Base-by-base conservation (phyloP, 2,329 filamentous ascomycete species). In the Colletotrichum euphorbiae region DNA sequence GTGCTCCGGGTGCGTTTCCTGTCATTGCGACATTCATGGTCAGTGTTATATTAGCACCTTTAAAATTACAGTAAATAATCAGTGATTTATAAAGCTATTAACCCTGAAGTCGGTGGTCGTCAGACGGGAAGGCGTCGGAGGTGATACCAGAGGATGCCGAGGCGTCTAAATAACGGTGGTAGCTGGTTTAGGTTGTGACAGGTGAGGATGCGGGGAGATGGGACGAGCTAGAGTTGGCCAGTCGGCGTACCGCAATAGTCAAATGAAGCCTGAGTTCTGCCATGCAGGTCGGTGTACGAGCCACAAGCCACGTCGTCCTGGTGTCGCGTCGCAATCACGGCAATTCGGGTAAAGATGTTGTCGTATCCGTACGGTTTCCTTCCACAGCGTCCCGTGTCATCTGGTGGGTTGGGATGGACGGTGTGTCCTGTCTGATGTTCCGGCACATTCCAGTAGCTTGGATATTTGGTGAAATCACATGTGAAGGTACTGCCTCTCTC, bases 11-110 rank as follows among this genome's bases (percentile, higher is more conserved):
- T 72, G 73, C 65, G 21, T 62, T 67, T 38, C 87, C 82, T 71
- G 81, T 81, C 50, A 79, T 82, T 2, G 51, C 64, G 43, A 58
- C 60, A 4, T 87, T 84, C 69, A 85, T 90, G 75, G 79, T 87
- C 6, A n/a, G n/a, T n/a, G n/a, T n/a, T n/a, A n/a, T n/a, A n/a
- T n/a, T n/a, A n/a, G n/a, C n/a, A n/a, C n/a, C n/a, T n/a, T n/a
- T n/a, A n/a, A n/a, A n/a, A n/a, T n/a, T n/a, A n/a, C n/a, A n/a
- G n/a, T n/a, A n/a, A n/a, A n/a, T n/a, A n/a, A n/a, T n/a, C n/a
- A n/a, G n/a, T n/a, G n/a, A n/a, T n/a, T n/a, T n/a, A n/a, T n/a
- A n/a, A n/a, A n/a, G n/a, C n/a, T n/a, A n/a, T n/a, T n/a, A n/a
- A n/a, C n/a, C n/a, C n/a, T n/a, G n/a, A n/a, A n/a, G n/a, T n/a